A percentile compares a stretch with the other conserved stretches of the same genome.
Evolutionary conservation across 192 early-diverging fungal genomes (phyloP).

Genomic region (Podila epicladia): DNA sequence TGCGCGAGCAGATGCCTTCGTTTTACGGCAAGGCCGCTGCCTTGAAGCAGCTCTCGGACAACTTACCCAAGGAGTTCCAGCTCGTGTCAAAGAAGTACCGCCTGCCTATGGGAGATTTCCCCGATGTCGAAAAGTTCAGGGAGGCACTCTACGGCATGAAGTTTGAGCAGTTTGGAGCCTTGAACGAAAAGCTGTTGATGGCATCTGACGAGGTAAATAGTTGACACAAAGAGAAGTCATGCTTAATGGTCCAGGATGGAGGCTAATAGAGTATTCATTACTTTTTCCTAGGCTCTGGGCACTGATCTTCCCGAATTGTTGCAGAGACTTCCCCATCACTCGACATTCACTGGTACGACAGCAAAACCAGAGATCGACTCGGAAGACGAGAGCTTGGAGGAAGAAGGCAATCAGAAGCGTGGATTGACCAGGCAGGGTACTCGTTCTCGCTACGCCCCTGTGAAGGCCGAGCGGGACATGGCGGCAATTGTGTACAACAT

Average conservation of each 20-base stretch:
- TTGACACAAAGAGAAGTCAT: background rate
- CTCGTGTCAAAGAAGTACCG: slow-evolving; percentile 75
- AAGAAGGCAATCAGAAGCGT: slow-evolving; percentile 1
- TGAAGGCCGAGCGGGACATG: slow-evolving; percentile 35
- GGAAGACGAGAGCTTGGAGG: slow-evolving; percentile 24
- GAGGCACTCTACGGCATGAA: slow-evolving; percentile 52
- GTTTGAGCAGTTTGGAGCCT: slow-evolving; percentile 60
- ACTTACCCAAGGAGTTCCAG: slow-evolving; percentile 72
- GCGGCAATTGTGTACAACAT: slow-evolving; percentile 33
- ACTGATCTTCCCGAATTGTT: slow-evolving; percentile 58
- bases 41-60: slow-evolving; percentile 73
- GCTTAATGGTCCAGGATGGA: background rate
- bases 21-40: slow-evolving; percentile 83
- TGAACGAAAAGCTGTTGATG: slow-evolving; percentile 55
- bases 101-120: slow-evolving; percentile 64
- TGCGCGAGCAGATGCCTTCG: slow-evolving; percentile 79
- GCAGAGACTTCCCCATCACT: slow-evolving; percentile 50
- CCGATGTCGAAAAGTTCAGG: slow-evolving; percentile 52
- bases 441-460: slow-evolving; percentile 43
- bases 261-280: background rate
- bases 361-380: slow-evolving; percentile 50
- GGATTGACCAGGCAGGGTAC: slow-evolving; percentile 18
- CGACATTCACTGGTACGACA: slow-evolving; percentile 39
- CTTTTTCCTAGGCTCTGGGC: slow-evolving; percentile 39
- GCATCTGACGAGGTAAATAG: slow-evolving; percentile 54